A percentile compares a stretch with the other conserved stretches of the same genome.
These are phyloP conservation scores for Rubroboletus pulcherrimus DNA, from an alignment of 768 basidiomycete genomes.

Conservation along the genomic window DNA sequence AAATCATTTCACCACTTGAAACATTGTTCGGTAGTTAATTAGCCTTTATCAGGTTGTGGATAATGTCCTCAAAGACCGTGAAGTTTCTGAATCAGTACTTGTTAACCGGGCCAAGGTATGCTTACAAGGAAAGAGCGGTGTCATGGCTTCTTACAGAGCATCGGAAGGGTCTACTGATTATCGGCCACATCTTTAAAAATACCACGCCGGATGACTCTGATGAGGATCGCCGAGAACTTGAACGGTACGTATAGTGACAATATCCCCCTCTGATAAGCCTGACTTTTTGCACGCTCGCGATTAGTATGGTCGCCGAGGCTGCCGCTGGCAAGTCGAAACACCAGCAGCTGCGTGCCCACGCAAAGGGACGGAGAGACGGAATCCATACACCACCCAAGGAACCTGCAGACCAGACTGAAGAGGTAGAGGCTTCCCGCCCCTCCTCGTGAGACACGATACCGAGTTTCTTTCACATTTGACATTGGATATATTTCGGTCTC, in stretches of 20 bases:
- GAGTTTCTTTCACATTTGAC: conserved; percentile 12
- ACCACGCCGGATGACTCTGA: conserved; percentile 86
- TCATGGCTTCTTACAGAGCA: background rate
- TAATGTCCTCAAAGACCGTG: conserved; percentile 77
- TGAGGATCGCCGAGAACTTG: conserved; percentile 90
- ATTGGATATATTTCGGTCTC: conserved; percentile 15
- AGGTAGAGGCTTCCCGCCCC: conserved; percentile 10
- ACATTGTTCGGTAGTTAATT: conserved; percentile 3
- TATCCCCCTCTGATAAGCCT: background rate
- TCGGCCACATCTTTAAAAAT: conserved; percentile 87
- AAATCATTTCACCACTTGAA: background rate
- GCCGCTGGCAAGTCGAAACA: conserved; percentile 70
- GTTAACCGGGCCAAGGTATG: conserved; percentile 81
- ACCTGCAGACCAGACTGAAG: conserved; percentile 26
- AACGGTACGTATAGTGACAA: conserved; percentile 55
- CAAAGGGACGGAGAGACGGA: conserved; percentile 29
- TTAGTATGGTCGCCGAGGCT: conserved; percentile 83
- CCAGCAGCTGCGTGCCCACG: conserved; percentile 30
- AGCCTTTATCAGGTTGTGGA: conserved; percentile 58
- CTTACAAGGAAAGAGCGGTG: background rate
- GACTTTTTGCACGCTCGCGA: background rate
- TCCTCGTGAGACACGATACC: conserved; percentile 12
- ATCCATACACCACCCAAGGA: conserved; percentile 38
- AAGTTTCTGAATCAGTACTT: conserved; percentile 65
- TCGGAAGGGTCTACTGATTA: conserved; percentile 73